Evolutionary conservation across 176 grass and related monocot species (phyloP), one percentile per base, ranked within the genome.

Genomic region (Pharus latifolius): DNA sequence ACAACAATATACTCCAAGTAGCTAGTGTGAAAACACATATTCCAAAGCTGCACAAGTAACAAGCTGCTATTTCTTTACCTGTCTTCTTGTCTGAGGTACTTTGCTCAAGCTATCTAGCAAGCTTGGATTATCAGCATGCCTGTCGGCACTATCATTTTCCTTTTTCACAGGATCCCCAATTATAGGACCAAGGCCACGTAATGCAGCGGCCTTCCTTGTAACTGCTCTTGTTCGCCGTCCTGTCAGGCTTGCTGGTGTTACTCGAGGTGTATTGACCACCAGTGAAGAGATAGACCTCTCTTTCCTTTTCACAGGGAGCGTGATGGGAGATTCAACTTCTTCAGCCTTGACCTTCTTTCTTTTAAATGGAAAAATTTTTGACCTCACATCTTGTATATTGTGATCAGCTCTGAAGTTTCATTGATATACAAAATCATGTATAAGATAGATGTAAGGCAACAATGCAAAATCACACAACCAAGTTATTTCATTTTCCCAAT

Each of bases 361-460:
- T 85, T 85, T 90, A 10, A 84, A 82, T 10, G 80, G 91, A 73
- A 96, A 96, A 58, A 91, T 45, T 67, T 96, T 96, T 59, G 72
- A 45, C 58, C 91, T 91, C 44, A 96, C 75, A 63, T 89, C 84
- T 84, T 91, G 91, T 62, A 91, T 45, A 79, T 85, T 96, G 81
- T 96, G 80, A 71, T 96, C 91, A 78, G 91, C 69, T 65, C 91
- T 96, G 83, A 45, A 87, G 49, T 35, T 57, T 63, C 27, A 65
- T 12, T 30, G 29, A 38, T 19, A 79, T 60, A 24, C 42, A 50
- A 86, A 69, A 24, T 55, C 43, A 34, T 57, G 31, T n/a, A 71
- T 16, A 42, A 65, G 2, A 48, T 43, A 29, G 5, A 3, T 49
- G 69, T 7, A 63, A 63, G 19, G 25, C 56, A 45, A 63, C 29